Conservation (phyloP, 2,329 filamentous ascomycete genomes). For the Paraphaeosphaeria minitans region DNA sequence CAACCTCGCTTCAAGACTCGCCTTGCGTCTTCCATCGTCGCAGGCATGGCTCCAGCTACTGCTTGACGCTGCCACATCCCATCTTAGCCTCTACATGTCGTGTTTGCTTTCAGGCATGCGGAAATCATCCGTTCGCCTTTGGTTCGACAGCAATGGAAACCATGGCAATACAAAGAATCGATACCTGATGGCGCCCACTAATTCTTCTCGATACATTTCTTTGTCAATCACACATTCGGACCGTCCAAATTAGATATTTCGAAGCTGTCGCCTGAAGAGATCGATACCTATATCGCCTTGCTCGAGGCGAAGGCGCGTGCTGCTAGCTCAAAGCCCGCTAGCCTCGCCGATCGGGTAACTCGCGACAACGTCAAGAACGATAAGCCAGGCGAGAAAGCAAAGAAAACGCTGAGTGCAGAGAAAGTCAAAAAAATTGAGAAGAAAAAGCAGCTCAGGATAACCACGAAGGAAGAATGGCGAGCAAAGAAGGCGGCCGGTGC, state of each 20-base stretch:
- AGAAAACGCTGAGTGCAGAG: conserved; percentile 10
- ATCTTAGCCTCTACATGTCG: neutral
- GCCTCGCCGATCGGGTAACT: conserved; percentile 8
- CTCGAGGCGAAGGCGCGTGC: conserved; percentile 10
- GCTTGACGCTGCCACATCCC: neutral
- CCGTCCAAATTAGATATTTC: neutral
- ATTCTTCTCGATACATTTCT: neutral
- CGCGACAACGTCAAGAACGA: neutral
- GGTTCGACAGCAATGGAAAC: neutral
- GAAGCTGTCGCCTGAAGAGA: neutral
- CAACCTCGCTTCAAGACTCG: neutral
- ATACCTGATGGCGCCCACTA: neutral
- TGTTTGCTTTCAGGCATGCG: neutral
- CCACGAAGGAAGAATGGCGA: conserved; percentile 11
- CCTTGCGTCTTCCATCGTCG: neutral
- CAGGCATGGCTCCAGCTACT: neutral
- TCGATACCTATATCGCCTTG: neutral
- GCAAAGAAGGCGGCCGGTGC: conserved; percentile 12
- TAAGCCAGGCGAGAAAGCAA: conserved; percentile 4
- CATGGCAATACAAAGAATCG: neutral
- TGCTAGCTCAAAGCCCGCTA: neutral
- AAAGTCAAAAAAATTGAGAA: conserved; percentile 20
- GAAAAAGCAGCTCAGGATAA: conserved; percentile 8
- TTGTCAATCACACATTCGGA: neutral
- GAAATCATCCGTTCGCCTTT: neutral